Base-by-base conservation (phyloP, 768 basidiomycete species). In the Tremella fuciformis region DNA sequence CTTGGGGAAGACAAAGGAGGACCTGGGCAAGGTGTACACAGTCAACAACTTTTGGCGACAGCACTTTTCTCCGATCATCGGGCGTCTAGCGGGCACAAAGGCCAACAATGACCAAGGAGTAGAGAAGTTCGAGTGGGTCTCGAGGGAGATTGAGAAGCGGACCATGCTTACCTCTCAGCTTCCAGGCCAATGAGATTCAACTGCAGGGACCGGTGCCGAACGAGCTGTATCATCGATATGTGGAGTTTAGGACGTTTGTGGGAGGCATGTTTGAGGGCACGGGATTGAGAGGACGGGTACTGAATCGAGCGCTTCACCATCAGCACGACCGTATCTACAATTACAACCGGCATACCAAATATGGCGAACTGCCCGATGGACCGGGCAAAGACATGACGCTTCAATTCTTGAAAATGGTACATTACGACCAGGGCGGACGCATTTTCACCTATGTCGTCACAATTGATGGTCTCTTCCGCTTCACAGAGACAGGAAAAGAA, bases 381-480 rank as follows among this genome's bases (percentile, higher is more conserved):
- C 67, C 68, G 11, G 40, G 58, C 9, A 47, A 64, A 16, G 69
- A 65, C 1, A 60, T 74, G 56, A 67, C 73, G 4, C 41, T 66
- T 3, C 75, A 78, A 46, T 81, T 82, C 64, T 65, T 81, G 48
- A 70, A 78, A 9, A 79, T 82, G 78, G 71, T 75, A 0, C 76
- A 77, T 55, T 78, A 77, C 60, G 81, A 81, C 34, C 71, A 79
- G 42, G 78, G 79, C 29, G 79, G 76, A 4, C 66, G 79, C 47
- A 72, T 90, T 21, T 91, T 91, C 78, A 91, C 90, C 39, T 92
- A 91, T 78, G 82, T 91, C 73, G 85, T 92, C 70, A 83, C 86
- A 2, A 78, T 83, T 4, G 84, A 86, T 54, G 88, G 88, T 60
- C 82, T 87, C 8, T 81, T 89, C 63, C 83, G 89, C 19, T 90